These are phyloP conservation scores for Termitomyces sp. DNA, from an alignment of 768 basidiomycete genomes.

Conservation along the genomic window DNA sequence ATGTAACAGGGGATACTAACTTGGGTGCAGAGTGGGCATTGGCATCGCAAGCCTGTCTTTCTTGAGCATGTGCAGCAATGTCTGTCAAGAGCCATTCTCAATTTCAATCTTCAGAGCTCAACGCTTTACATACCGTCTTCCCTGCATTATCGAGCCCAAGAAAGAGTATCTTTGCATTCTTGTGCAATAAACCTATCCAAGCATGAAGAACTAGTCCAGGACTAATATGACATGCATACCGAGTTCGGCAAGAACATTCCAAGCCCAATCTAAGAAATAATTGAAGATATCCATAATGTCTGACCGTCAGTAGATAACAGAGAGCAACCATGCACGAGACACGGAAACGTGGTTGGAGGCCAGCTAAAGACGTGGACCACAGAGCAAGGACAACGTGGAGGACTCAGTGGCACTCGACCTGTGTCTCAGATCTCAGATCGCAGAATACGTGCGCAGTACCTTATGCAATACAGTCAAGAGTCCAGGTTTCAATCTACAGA, in stretches of 20 bases:
- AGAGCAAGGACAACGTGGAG: neutral
- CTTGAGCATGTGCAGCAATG: slow-evolving; percentile 97
- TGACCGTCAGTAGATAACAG: neutral
- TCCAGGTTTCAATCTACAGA: too few relatives aligned
- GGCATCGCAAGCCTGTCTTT: slow-evolving; percentile 95
- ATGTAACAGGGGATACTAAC: slow-evolving; percentile 38
- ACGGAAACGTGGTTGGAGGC: neutral
- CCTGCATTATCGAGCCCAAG: slow-evolving; percentile 98
- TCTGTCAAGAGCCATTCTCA: slow-evolving; percentile 39
- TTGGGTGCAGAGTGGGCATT: slow-evolving; percentile 97
- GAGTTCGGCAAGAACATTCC: slow-evolving; percentile 89
- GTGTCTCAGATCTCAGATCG: neutral
- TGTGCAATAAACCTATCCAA: slow-evolving; percentile 76
- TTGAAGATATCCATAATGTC: slow-evolving; percentile 29
- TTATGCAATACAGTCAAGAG: too few relatives aligned
- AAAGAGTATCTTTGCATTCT: slow-evolving; percentile 99
- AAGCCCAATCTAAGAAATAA: slow-evolving; percentile 93
- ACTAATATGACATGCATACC: slow-evolving; percentile 43
- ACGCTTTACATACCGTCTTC: slow-evolving; percentile 71
- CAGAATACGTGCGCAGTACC: too few relatives aligned
- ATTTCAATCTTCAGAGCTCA: neutral
- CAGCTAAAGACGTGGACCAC: neutral
- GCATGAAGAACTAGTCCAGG: neutral
- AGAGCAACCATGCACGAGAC: neutral
- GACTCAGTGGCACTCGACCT: too few relatives aligned